phyloP scores from a whole-genome alignment of 192 early-diverging fungal genomes.

The Entomortierella parvispora region DNA sequence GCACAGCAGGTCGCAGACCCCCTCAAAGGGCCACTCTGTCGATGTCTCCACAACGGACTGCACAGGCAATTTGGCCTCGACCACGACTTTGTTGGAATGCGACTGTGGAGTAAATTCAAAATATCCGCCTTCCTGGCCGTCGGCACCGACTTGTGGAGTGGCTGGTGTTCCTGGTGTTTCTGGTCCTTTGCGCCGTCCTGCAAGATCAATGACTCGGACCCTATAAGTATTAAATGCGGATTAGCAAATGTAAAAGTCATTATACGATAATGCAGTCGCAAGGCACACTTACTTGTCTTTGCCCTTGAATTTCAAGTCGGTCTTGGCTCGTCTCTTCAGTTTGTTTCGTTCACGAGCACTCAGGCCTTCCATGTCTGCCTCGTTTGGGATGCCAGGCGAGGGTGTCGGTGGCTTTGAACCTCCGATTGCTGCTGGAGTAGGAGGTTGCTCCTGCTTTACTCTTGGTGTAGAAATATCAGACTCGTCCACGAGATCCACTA shows the following conservation, averaged over 20 bases:
- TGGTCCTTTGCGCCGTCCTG: conserved; percentile 33
- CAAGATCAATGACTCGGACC: conserved; percentile 59
- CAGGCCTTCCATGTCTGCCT: conserved; percentile 79
- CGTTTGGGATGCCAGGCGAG: conserved; percentile 33
- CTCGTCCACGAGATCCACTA: conserved; percentile 89
- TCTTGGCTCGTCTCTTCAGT: conserved; percentile 89
- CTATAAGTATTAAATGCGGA: conserved; percentile 21
- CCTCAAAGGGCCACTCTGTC: conserved; percentile 65
- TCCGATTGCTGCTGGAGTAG: conserved; percentile 29
- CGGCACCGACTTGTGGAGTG: conserved; percentile 16
- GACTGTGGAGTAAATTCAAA: conserved; percentile 70
- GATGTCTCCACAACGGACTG: conserved; percentile 44
- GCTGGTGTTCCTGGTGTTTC: conserved; percentile 38
- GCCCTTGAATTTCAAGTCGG: conserved; percentile 77
- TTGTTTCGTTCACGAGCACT: conserved; percentile 90
- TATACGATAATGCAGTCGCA: not conserved
- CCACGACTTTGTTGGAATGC: conserved; percentile 69
- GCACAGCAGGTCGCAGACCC: conserved; percentile 65
- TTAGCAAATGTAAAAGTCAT: not conserved
- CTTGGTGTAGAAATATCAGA: conserved; percentile 68
- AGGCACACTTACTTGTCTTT: conserved; percentile 70
- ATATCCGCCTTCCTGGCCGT: conserved; percentile 55
- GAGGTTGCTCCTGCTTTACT: conserved; percentile 29
- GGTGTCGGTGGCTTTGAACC: conserved; percentile 14
- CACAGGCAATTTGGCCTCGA: conserved; percentile 72